Evolutionary conservation across 768 basidiomycete species (phyloP), one percentile per base, ranked within the genome.

Genomic region (Leccinum sublutescens): DNA sequence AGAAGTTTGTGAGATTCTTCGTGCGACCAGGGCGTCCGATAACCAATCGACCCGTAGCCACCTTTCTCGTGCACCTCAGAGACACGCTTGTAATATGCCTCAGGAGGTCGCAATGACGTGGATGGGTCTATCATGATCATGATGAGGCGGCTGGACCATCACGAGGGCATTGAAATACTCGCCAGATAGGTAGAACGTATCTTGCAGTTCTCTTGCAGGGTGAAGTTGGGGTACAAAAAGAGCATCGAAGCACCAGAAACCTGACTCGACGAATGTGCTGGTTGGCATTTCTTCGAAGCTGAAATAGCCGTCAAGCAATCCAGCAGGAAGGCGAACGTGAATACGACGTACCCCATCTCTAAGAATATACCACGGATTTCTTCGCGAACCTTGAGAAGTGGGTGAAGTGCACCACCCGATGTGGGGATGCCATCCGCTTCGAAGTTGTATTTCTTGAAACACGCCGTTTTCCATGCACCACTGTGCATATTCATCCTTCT

Each of bases 251-350:
- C 95, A 97, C 97, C 97, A 99, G 82, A 98, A 99, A 36, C 91
- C 91, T 21, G 94, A 96, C 76, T 99, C 97, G 57, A 99, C 95
- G 72, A 93, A 99, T 56, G 88, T 86, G 52, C 87, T 86, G 9
- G 97, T 98, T 14, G 95, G 94, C 97, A 99, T 99, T 76, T 99
- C 97, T 51, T 94, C 88, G 76, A 98, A 99, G 10, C 96, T 98
- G 64, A 15, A 15, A 50, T 29, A 55, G 49, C 53, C 25, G 34
- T 68, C 48, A 62, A 53, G n/a, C 2, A 40, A 34, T 25, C 29
- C 25, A 27, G 17, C 7, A 12, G 25, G 21, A 48, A 34, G 23
- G 23, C 9, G 31, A 29, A 55, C 6, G 5, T 31, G 31, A 54
- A 31, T 9, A 49, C 43, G 6, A 74, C 85, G 54, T 62, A 98